phyloP scores from a whole-genome alignment of 306 rosid species.

The Citrullus amarus region DNA sequence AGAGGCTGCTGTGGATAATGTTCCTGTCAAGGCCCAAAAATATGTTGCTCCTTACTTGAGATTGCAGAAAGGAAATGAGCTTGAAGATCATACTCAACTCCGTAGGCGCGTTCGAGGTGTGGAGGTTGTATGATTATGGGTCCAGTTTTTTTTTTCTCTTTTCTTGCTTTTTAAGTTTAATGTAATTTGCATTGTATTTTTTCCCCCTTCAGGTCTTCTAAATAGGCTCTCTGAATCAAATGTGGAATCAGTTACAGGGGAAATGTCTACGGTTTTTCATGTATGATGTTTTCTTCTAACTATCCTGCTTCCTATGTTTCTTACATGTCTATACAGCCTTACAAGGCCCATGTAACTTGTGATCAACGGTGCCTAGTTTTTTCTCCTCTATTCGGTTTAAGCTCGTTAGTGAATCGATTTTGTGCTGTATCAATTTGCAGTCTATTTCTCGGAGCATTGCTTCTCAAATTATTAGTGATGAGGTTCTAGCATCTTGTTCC shows the following conservation, averaged over 20 bases:
- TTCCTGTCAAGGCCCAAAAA: conserved; percentile 20
- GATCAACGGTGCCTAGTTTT: too few species aligned
- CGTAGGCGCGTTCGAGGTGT: conserved; percentile 13
- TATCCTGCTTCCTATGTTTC: background rate
- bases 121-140: conserved; percentile 18
- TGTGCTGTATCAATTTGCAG: conserved; percentile 4
- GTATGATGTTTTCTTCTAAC: background rate
- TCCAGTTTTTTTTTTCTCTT: background rate
- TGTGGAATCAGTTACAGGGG: conserved; percentile 8
- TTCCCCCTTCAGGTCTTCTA: conserved; percentile 5
- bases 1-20: background rate
- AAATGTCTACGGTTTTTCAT: background rate
- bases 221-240: conserved; percentile 14
- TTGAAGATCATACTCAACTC: conserved; percentile 51
- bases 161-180: background rate
- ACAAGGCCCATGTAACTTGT: background rate
- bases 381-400: background rate
- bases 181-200: background rate
- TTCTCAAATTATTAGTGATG: conserved; percentile 43
- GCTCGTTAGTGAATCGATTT: background rate
- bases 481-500: conserved; percentile 62
- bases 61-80: conserved; percentile 48
- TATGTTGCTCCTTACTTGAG: conserved; percentile 72
- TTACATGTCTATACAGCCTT: too few species aligned
- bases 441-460: conserved; percentile 6